phyloP scores from a whole-genome alignment of 129 eudicot genomes.

The Centaurea solstitialis region DNA sequence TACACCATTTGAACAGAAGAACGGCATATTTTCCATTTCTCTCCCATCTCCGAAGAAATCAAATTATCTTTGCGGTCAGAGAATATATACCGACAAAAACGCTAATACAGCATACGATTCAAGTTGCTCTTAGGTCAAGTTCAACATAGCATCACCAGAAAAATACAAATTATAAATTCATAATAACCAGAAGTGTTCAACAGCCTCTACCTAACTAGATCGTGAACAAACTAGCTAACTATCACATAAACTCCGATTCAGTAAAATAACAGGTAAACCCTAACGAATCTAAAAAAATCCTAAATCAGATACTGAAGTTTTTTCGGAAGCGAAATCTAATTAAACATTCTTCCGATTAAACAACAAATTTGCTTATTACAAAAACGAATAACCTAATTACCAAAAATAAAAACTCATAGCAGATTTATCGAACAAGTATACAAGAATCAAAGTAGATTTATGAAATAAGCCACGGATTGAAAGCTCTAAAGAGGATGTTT shows the following conservation, averaged over 20 bases:
- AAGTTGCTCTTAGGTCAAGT: background rate
- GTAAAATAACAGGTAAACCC: background rate
- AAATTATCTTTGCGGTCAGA: too few relatives aligned
- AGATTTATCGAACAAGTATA: slow-evolving; percentile 5
- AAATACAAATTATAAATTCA: background rate
- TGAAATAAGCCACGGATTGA: slow-evolving; percentile 8
- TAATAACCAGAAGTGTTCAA: background rate
- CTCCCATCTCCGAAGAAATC: too few relatives aligned
- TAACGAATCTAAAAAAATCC: slow-evolving; percentile 2
- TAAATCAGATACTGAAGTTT: background rate
- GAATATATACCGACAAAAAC: too few relatives aligned
- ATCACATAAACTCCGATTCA: background rate
- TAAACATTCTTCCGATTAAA: background rate
- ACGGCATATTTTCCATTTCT: too few relatives aligned
- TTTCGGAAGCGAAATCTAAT: background rate
- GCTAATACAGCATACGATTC: too few relatives aligned
- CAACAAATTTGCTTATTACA: background rate
- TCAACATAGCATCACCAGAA: background rate
- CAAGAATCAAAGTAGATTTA: background rate
- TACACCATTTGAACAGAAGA: too few relatives aligned
- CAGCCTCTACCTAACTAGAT: slow-evolving; percentile 1
- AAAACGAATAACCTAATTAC: background rate
- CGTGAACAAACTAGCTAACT: background rate
- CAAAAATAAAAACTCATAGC: background rate
- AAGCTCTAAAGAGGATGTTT: background rate